phyloP scores from a whole-genome alignment of 1,139 yeast genomes.

The Hansenula lynferdii region DNA sequence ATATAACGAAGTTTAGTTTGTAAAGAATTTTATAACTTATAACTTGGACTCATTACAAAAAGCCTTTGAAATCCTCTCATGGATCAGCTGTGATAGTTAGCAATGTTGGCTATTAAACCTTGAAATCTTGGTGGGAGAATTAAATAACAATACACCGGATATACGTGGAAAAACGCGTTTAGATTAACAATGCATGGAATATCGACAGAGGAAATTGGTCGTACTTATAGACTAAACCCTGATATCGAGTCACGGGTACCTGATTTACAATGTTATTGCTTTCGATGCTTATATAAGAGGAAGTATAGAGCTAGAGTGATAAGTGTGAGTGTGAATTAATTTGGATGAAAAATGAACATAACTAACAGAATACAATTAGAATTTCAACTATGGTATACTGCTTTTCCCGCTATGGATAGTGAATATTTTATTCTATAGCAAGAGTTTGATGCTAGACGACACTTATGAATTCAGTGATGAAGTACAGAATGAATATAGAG shows the following conservation, averaged over 20 bases:
- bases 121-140: no score
- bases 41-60: no score
- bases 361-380: no score
- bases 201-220: conserved; percentile 1
- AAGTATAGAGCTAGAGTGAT: conserved; percentile 5
- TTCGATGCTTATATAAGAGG: conserved; percentile 14
- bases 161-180: no score
- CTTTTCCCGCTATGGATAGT: conserved; percentile 14
- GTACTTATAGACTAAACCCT: conserved; percentile 1
- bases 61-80: no score
- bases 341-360: no score
- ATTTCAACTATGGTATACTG: conserved; percentile 17
- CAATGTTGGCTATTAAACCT: no score
- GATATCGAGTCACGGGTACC: conserved; percentile 3
- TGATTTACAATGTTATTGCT: conserved; percentile 18
- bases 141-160: no score
- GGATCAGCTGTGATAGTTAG: no score
- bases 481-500: conserved; percentile 8
- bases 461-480: conserved; percentile 15
- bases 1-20: no score
- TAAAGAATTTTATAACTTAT: not conserved
- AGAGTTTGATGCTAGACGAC: not conserved
- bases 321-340: conserved; percentile 11
- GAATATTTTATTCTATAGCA: conserved; percentile 7
- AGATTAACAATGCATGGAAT: not conserved